A percentile compares a stretch with the other conserved stretches of the same genome.
phyloP scores from a whole-genome alignment of 305 asterid genomes.

The Fraxinus dipetala region DNA sequence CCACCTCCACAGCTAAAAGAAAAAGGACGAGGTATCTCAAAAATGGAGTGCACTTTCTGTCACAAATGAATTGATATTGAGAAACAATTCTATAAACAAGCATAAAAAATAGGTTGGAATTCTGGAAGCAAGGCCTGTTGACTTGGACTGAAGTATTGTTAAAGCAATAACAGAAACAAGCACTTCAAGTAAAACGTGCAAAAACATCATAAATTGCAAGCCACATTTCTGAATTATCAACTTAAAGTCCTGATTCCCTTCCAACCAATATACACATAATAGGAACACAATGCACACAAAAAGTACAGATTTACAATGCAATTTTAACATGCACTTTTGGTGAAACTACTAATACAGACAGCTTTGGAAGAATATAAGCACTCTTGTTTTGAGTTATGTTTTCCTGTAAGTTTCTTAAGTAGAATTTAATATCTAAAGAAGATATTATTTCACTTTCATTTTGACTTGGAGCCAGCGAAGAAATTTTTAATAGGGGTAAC shows the following conservation, averaged over 20 bases:
- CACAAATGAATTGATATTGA: not conserved
- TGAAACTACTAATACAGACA: not conserved
- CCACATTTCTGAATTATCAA: constrained; percentile 10
- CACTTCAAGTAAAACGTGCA: not conserved
- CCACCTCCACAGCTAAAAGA: not conserved
- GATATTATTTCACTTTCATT: not conserved
- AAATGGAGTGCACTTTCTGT: not conserved
- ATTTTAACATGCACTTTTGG: not conserved
- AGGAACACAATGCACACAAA: not conserved
- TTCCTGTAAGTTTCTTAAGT: not conserved
- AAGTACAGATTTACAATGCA: not conserved
- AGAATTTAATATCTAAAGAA: not conserved
- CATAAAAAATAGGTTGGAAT: not conserved
- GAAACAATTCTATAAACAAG: not conserved
- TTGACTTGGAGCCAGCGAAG: constrained; percentile 4
- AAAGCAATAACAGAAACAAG: not conserved
- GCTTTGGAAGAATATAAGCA: not conserved
- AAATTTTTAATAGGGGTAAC: not conserved
- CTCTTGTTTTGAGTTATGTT: not conserved
- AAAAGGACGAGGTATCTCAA: not conserved
- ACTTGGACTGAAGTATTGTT: constrained; percentile 10
- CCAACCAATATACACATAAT: not conserved
- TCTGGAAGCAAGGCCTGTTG: constrained; percentile 11
- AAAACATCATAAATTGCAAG: not conserved
- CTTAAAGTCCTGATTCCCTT: constrained; percentile 7